A percentile compares a stretch with the other conserved stretches of the same genome.
Evolutionary conservation across 305 asterid genomes (phyloP).

Genomic region (Plantago coronopus): DNA sequence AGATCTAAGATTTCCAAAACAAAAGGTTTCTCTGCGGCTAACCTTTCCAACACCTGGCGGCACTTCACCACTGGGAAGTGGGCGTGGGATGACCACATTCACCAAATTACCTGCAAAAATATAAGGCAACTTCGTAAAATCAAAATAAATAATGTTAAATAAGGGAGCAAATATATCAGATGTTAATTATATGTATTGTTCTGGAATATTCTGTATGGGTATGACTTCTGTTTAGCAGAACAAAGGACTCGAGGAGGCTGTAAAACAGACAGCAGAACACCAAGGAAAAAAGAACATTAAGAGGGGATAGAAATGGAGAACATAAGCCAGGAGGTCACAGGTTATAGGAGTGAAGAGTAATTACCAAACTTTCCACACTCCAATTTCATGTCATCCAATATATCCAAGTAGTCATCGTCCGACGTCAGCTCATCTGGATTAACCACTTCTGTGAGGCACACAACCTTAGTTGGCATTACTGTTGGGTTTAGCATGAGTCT

Average conservation of each 20-base stretch:
- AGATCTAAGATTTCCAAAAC: neutral
- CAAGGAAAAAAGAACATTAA: slow-evolving; percentile 3
- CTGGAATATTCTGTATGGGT: slow-evolving; percentile 10
- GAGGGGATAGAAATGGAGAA: slow-evolving; percentile 3
- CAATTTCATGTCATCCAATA: slow-evolving; percentile 82
- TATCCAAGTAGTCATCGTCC: slow-evolving; percentile 86
- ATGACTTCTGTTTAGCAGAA: slow-evolving; percentile 29
- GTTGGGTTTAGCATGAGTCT: slow-evolving; percentile 64
- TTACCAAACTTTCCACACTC: slow-evolving; percentile 94
- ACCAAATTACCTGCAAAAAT: slow-evolving; percentile 42
- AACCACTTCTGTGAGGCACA: slow-evolving; percentile 84
- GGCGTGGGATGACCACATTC: slow-evolving; percentile 52
- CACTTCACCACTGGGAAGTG: slow-evolving; percentile 36
- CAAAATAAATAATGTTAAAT: neutral
- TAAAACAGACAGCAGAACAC: slow-evolving; percentile 22
- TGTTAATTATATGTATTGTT: neutral
- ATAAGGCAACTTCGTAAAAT: slow-evolving; percentile 7
- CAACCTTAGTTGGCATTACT: slow-evolving; percentile 58
- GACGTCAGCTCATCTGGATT: slow-evolving; percentile 71
- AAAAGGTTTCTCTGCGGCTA: slow-evolving; percentile 3
- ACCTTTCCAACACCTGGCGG: slow-evolving; percentile 57
- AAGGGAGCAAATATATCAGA: neutral
- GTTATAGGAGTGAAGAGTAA: slow-evolving; percentile 12
- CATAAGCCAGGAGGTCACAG: slow-evolving; percentile 7
- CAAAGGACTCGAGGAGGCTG: slow-evolving; percentile 23